Conservation (phyloP, 495 filamentous ascomycete species). For the Cryomyces antarcticus region DNA sequence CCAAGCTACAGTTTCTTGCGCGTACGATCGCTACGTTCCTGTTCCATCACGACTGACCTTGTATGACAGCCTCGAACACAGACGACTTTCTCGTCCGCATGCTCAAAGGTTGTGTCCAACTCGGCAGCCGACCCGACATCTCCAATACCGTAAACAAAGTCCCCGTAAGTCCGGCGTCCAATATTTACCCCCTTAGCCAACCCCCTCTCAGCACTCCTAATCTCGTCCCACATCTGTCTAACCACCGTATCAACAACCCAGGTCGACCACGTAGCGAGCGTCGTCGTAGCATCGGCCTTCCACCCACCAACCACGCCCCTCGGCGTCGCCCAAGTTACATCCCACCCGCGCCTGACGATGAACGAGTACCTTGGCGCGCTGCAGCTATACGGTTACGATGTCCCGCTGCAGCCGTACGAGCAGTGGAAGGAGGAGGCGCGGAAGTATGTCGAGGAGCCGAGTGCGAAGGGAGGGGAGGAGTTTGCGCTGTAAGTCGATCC, state of each 20-base stretch:
- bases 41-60: not conserved
- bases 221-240: too few relatives aligned
- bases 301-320: slow-evolving; percentile 32
- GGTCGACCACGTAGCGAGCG: slow-evolving; percentile 43
- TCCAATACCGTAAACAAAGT: slow-evolving; percentile 81
- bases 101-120: slow-evolving; percentile 74
- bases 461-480: slow-evolving; percentile 27
- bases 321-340: slow-evolving; percentile 57
- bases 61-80: slow-evolving; percentile 38
- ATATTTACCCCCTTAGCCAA: too few relatives aligned
- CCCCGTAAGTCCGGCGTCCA: too few relatives aligned
- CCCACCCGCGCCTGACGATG: slow-evolving; percentile 60
- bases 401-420: slow-evolving; percentile 46
- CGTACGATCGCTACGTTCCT: not conserved
- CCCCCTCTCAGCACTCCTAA: too few relatives aligned
- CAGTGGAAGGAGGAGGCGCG: slow-evolving; percentile 18
- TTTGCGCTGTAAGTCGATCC: slow-evolving; percentile 34
- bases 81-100: slow-evolving; percentile 89
- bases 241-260: too few relatives aligned
- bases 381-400: slow-evolving; percentile 55
- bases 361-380: slow-evolving; percentile 56
- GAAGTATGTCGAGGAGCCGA: slow-evolving; percentile 16
- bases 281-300: slow-evolving; percentile 55
- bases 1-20: not conserved
- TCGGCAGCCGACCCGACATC: slow-evolving; percentile 51